phyloP scores from a whole-genome alignment of 768 basidiomycete genomes.

The Mycena sanguinolenta region DNA sequence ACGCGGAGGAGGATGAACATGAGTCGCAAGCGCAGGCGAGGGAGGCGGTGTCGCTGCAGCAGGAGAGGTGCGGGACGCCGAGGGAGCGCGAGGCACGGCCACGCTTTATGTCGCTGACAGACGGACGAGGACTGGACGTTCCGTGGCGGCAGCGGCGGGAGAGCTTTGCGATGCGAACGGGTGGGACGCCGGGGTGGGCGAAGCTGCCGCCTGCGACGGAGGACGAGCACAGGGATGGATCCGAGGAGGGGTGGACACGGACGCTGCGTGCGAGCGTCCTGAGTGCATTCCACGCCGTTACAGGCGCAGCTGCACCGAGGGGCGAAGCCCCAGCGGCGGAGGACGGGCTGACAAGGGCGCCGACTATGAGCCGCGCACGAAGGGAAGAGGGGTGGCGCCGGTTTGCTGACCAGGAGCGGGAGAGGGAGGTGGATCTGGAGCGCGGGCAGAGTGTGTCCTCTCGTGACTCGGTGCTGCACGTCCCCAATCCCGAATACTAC shows the following conservation, averaged over 20 bases:
- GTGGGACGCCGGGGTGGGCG: constrained; percentile 19
- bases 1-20: neutral
- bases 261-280: constrained; percentile 30
- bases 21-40: neutral
- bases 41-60: neutral
- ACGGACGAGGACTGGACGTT: constrained; percentile 26
- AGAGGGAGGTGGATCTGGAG: neutral
- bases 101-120: constrained; percentile 27
- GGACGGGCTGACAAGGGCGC: constrained; percentile 32
- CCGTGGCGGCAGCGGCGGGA: constrained; percentile 27
- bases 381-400: constrained; percentile 31
- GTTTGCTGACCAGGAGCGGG: constrained; percentile 20
- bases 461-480: neutral
- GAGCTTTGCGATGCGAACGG: constrained; percentile 19
- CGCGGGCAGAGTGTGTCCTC: neutral
- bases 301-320: constrained; percentile 3
- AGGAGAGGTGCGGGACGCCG: constrained; percentile 17
- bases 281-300: constrained; percentile 22
- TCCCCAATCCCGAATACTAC: no score
- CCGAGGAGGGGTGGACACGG: constrained; percentile 28
- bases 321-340: neutral
- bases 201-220: neutral
- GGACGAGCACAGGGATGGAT: neutral
- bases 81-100: constrained; percentile 21
- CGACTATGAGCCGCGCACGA: constrained; percentile 24